Evolutionary conservation across 768 basidiomycete species (phyloP), one percentile per base, ranked within the genome.

Genomic region (Phaffia tasmanica): DNA sequence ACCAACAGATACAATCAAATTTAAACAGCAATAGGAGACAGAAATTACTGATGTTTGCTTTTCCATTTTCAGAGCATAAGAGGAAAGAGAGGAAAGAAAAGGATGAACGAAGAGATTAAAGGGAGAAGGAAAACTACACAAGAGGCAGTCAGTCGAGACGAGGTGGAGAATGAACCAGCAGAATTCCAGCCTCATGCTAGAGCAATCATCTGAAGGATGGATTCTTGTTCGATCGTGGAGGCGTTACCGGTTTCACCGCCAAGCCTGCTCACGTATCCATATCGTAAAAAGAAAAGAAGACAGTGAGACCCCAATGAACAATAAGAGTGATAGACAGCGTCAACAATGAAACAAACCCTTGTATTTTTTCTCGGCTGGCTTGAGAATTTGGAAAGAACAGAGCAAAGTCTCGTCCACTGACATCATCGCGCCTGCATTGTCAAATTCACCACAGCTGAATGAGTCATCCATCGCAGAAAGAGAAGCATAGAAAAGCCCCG

Each of bases 371-470:
- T 99, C 94, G 23, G 94, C 94, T 46, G 94, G 94, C 79, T 99
- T 99, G 73, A 99, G 81, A 70, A 99, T 99, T 92, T 97, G 94
- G 89, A 98, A 97, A 9, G 93, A 97, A 79, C 94, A 97, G 70
- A 98, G 77, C 71, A 98, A 77, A 11, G 94, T 95, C 79, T 97
- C 94, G 73, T 97, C 94, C 53, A 99, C 94, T 73, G 89, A 92
- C 94, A 98, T 99, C 94, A 99, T 99, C 46, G 94, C 94, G 48
- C 94, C 94, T 4, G 94, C 93, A 77, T 99, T 99, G 77, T 99
- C 94, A 74, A 99, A 99, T 80, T 98, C 88, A 70, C 90, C 88
- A 58, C 60, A 67, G 49, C 57, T 61, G n/a, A n/a, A n/a, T n/a
- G n/a, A n/a, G n/a, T n/a, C n/a, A n/a, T n/a, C n/a, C 1, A 60